Conservation (phyloP, 805 yeast species). For the Kodamaea neixiangensis region DNA sequence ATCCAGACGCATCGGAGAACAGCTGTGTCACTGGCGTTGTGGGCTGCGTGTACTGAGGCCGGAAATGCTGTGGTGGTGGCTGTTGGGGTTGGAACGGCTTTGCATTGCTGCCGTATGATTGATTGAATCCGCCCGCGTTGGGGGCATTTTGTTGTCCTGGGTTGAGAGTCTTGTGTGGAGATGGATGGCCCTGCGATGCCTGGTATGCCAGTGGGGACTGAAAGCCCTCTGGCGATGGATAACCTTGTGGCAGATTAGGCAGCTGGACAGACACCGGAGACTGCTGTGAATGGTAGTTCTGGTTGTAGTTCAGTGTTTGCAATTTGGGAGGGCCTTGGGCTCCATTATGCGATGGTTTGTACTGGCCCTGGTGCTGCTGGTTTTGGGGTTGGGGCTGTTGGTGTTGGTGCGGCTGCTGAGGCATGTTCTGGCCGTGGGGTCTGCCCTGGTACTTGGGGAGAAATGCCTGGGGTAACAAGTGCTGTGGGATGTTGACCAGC, state of each 20-base stretch:
- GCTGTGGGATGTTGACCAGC: conserved; percentile 18
- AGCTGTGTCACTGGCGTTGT: conserved; percentile 10
- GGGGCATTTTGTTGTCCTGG: background rate
- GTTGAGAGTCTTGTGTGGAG: background rate
- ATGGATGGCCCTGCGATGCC: background rate
- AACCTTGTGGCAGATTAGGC: conserved; percentile 2
- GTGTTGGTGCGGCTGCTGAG: conserved; percentile 6
- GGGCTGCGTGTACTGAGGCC: conserved; percentile 3
- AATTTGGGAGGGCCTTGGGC: background rate
- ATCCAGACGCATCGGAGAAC: conserved; percentile 7
- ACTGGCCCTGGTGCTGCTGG: conserved; percentile 10
- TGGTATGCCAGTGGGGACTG: background rate
- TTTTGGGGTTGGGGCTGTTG: conserved; percentile 13
- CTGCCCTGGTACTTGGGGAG: conserved; percentile 8
- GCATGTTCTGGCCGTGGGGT: background rate
- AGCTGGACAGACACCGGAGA: background rate
- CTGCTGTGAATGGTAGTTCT: background rate
- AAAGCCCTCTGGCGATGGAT: background rate
- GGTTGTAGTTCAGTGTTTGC: background rate
- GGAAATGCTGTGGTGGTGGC: conserved; percentile 11
- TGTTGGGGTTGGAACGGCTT: conserved; percentile 10
- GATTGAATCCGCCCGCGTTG: background rate
- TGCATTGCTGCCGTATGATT: background rate
- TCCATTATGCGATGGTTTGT: conserved; percentile 7
- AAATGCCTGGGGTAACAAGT: conserved; percentile 18